Conservation (phyloP, 306 rosid genomes). For the Rosa chinensis region DNA sequence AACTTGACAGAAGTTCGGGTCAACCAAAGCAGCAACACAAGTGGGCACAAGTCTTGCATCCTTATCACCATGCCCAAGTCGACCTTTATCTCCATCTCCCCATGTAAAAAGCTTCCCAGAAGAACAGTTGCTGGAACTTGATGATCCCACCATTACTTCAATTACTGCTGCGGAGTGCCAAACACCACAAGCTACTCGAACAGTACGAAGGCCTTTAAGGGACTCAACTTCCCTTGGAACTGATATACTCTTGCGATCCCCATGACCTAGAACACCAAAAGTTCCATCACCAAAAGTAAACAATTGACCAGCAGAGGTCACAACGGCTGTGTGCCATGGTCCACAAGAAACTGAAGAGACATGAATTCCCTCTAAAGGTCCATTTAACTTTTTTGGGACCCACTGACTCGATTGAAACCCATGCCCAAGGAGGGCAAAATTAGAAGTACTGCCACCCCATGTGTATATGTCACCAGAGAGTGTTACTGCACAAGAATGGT, state of each 20-base stretch:
- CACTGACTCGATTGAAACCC: slow-evolving; percentile 88
- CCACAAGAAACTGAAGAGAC: slow-evolving; percentile 93
- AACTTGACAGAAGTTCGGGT: slow-evolving; percentile 82
- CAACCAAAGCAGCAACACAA: slow-evolving; percentile 80
- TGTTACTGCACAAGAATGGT: slow-evolving; percentile 90
- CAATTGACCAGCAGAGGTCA: slow-evolving; percentile 90
- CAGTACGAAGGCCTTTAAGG: slow-evolving; percentile 94
- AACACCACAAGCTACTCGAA: slow-evolving; percentile 94
- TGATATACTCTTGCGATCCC: slow-evolving; percentile 69
- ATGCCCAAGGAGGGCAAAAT: slow-evolving; percentile 80
- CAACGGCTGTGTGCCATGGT: slow-evolving; percentile 99
- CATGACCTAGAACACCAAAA: slow-evolving; percentile 96
- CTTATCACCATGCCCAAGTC: slow-evolving; percentile 95
- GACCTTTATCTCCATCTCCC: slow-evolving; percentile 99
- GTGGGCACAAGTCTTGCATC: slow-evolving; percentile 92
- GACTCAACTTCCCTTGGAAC: slow-evolving; percentile 95
- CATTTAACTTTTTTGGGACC: slow-evolving; percentile 87
- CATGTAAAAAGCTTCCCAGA: slow-evolving; percentile 97
- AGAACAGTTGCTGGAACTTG: slow-evolving; percentile 78
- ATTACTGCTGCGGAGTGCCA: slow-evolving; percentile 99
- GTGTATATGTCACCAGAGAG: slow-evolving; percentile 95
- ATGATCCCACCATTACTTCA: slow-evolving; percentile 86
- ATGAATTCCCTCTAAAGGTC: slow-evolving; percentile 91
- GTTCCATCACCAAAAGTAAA: slow-evolving; percentile 98
- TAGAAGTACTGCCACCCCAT: slow-evolving; percentile 87